A percentile compares a stretch with the other conserved stretches of the same genome.
Conservation (phyloP, 345 rosid species). For the Excoecaria agallocha region DNA sequence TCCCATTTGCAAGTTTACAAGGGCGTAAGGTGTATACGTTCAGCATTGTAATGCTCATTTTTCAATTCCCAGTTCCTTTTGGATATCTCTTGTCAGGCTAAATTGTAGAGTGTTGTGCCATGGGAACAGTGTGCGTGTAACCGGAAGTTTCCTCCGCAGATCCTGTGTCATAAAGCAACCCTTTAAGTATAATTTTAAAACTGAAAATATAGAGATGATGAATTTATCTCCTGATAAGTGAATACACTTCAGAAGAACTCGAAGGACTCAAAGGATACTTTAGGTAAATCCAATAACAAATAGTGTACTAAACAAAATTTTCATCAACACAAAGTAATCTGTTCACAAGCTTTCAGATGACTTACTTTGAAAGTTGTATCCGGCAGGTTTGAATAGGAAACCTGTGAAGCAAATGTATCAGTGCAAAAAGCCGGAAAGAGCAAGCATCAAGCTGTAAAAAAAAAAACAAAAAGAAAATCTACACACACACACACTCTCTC, state of each 20-base stretch:
- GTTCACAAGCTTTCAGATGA: not conserved
- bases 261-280: not conserved
- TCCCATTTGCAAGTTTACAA: constrained; percentile 11
- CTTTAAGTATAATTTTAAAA: not conserved
- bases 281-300: not conserved
- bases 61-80: constrained; percentile 82
- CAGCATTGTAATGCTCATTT: constrained; percentile 38
- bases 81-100: constrained; percentile 87
- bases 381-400: constrained; percentile 83
- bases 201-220: no score
- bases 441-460: constrained; percentile 9
- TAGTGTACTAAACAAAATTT: not conserved
- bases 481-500: no score
- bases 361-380: constrained; percentile 89
- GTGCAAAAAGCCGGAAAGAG: not conserved
- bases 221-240: no score
- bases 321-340: not conserved
- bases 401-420: constrained; percentile 44
- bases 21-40: not conserved
- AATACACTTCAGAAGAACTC: not conserved
- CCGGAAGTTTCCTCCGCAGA: constrained; percentile 95
- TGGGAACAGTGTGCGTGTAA: constrained; percentile 88
- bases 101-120: constrained; percentile 91
- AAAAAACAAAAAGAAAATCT: constrained; percentile 10
- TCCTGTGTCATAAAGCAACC: constrained; percentile 47